Conservation (phyloP, 176 grass and related monocot genomes). For the Oryza rufipogon region DNA sequence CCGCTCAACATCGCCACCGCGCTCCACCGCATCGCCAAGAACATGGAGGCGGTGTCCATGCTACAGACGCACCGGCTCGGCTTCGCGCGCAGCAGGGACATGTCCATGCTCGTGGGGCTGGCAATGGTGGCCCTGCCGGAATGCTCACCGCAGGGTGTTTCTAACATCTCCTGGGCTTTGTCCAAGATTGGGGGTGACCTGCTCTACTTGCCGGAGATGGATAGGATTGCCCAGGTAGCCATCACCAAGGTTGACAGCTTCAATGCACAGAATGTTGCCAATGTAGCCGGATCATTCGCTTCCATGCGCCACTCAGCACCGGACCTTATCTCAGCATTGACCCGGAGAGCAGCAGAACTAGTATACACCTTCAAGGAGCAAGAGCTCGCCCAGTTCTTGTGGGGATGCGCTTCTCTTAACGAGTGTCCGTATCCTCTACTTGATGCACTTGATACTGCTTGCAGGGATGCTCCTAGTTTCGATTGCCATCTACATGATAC, state of each 20-base stretch:
- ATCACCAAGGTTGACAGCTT: slow-evolving; percentile 69
- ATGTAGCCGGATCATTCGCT: slow-evolving; percentile 77
- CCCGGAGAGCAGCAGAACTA: slow-evolving; percentile 54
- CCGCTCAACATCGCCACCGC: slow-evolving; percentile 91
- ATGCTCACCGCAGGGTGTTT: slow-evolving; percentile 78
- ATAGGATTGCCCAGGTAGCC: slow-evolving; percentile 75
- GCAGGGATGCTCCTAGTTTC: slow-evolving; percentile 39
- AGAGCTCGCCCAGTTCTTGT: slow-evolving; percentile 86
- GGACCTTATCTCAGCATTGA: slow-evolving; percentile 61
- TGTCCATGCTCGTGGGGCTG: slow-evolving; percentile 90
- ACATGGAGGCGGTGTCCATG: slow-evolving; percentile 92
- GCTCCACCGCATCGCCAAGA: slow-evolving; percentile 92
- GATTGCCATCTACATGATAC: slow-evolving; percentile 29
- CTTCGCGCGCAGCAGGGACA: slow-evolving; percentile 82
- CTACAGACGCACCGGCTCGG: slow-evolving; percentile 60
- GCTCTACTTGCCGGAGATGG: slow-evolving; percentile 86
- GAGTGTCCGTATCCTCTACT: slow-evolving; percentile 53
- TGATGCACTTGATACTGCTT: slow-evolving; percentile 62
- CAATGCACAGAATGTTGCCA: slow-evolving; percentile 88
- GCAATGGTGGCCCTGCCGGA: slow-evolving; percentile 77
- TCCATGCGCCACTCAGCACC: slow-evolving; percentile 84
- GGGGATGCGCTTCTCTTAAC: slow-evolving; percentile 89
- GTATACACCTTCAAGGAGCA: slow-evolving; percentile 71
- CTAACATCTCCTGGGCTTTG: slow-evolving; percentile 93
- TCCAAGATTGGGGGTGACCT: slow-evolving; percentile 90